These are phyloP conservation scores for Streptanthus diversifolius DNA, from an alignment of 345 rosid genomes.

Conservation along the genomic window DNA sequence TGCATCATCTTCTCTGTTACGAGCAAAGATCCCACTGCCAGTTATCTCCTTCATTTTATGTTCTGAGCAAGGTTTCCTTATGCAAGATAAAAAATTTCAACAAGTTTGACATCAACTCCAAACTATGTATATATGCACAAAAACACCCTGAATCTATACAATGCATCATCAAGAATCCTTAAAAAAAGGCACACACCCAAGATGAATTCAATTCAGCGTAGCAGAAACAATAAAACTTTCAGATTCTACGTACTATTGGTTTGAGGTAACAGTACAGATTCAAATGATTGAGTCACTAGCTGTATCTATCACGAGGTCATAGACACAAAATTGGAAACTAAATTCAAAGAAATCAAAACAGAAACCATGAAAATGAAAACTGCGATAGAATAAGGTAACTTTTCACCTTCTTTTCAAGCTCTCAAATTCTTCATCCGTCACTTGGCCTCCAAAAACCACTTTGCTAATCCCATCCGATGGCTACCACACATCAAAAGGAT, in stretches of 20 bases:
- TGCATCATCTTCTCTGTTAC: constrained; percentile 48
- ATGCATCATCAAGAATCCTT: not conserved
- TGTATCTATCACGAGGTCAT: not conserved
- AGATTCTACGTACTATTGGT: not conserved
- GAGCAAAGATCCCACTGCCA: constrained; percentile 89
- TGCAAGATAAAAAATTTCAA: not conserved
- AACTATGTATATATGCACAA: not conserved
- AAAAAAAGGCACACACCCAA: not conserved
- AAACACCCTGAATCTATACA: not conserved
- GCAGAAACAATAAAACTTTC: not conserved
- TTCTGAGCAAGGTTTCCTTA: constrained; percentile 92
- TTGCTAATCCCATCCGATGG: constrained; percentile 95
- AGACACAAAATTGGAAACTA: constrained; percentile 3
- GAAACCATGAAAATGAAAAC: not conserved
- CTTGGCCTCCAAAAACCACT: constrained; percentile 98
- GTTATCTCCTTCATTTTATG: constrained; percentile 91
- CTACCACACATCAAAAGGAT: constrained; percentile 23
- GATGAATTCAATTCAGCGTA: not conserved
- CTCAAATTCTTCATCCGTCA: constrained; percentile 87
- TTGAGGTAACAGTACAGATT: not conserved
- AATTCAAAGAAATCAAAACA: not conserved
- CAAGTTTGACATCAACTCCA: not conserved
- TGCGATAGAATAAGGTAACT: constrained; percentile 7
- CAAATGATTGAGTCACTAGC: not conserved
- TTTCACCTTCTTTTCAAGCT: constrained; percentile 78